Base-by-base conservation (phyloP, 139 green algal species). In the Chlorella sp. region DNA sequence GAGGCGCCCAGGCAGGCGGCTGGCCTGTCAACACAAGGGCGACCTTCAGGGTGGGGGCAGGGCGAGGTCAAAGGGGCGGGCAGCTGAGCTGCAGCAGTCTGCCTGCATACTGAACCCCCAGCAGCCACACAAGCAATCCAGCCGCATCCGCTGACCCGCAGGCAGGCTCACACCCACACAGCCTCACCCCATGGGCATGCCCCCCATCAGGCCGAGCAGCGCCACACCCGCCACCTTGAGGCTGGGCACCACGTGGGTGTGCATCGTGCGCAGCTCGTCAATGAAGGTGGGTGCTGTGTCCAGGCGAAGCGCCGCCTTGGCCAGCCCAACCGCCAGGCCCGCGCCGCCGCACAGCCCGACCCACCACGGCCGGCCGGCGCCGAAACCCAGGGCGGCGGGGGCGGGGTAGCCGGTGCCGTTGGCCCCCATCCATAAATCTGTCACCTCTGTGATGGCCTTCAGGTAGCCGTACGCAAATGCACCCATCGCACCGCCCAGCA, bases 141-240 rank as follows among this genome's bases (percentile, higher is more conserved):
- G 62, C 30, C 6, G 62, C 62, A 69, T 8, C 16, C 6, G 28
- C 26, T 3, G 62, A 69, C 19, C 14, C 1, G 11, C 30, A 34
- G 3, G 16, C 62, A 69, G 7, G 62, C 62, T 38, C 62, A 69
- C 30, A 36, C 5, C 30, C 14, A 9, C 7, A 11, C 7, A 54
- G 46, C 11, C 51, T 60, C 62, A 60, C 51, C 60, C 77, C 77
- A 83, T 83, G 5, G 77, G 77, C 40, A 83, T 64, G 30, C 77
- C 77, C 26, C 77, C 77, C 60, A 83, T 30, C 38, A 83, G 62
- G 58, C 60, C 43, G 28, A 83, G 40, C 40, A 83, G 77, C 4
- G 62, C 32, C 4, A 83, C 41, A 1, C 26, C 28, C 3, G 32
- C 32, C 11, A 64, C n/a, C 40, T 73, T 73, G 5, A 34, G 8